Conservation (phyloP, 345 rosid genomes). For the Carallia pectinifolia region DNA sequence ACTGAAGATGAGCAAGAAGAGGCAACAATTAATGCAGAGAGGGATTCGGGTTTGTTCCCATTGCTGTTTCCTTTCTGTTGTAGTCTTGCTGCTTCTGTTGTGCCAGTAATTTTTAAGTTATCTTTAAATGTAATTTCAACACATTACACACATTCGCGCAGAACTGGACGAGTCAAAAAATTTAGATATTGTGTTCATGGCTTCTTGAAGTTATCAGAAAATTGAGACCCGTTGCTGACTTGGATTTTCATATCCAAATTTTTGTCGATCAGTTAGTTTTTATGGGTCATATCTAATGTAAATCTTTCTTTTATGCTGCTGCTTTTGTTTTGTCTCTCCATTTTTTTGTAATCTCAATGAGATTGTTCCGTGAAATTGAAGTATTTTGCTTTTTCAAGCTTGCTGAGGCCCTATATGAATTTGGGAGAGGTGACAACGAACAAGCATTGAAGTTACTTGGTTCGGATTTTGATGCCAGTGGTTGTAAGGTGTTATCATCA, state of each 20-base stretch:
- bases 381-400: conserved; percentile 38
- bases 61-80: conserved; percentile 17
- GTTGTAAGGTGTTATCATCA: conserved; percentile 54
- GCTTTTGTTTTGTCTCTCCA: no score
- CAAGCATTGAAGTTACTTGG: conserved; percentile 59
- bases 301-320: neutral
- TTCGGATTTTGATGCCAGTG: conserved; percentile 59
- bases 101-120: neutral
- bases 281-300: neutral
- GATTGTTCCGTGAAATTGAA: neutral
- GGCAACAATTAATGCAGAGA: conserved; percentile 65
- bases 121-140: neutral
- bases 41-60: conserved; percentile 60
- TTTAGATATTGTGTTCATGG: no score
- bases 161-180: neutral
- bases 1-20: conserved; percentile 64
- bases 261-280: no score
- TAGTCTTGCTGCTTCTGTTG: conserved; percentile 2
- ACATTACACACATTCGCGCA: neutral
- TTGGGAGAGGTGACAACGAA: conserved; percentile 52
- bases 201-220: neutral
- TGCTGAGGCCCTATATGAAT: conserved; percentile 68
- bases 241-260: no score
- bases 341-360: neutral
- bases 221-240: neutral